phyloP scores from a whole-genome alignment of 2,329 filamentous ascomycete species.

The Aspergillus brasiliensis region DNA sequence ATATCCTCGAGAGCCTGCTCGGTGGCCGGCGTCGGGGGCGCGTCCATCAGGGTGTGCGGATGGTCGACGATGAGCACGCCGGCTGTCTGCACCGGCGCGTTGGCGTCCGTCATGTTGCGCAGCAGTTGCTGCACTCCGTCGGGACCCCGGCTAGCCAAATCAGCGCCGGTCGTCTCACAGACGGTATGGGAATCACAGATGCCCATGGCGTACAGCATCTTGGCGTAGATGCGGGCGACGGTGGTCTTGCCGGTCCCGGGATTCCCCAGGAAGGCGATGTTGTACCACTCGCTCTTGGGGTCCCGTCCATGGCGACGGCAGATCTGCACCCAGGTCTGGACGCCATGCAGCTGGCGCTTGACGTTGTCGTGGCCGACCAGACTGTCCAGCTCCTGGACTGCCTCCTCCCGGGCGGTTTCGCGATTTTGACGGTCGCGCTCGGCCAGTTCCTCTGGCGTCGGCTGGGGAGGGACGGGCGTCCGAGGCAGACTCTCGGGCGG shows the following conservation, averaged over 20 bases:
- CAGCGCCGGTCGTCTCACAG: slow-evolving; percentile 17
- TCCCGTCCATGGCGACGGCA: slow-evolving; percentile 24
- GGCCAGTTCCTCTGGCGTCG: slow-evolving; percentile 1
- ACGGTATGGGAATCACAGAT: slow-evolving; percentile 17
- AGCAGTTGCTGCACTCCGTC: slow-evolving; percentile 12
- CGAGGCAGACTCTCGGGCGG: neutral
- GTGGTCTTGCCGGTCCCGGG: slow-evolving; percentile 23
- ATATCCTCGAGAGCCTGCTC: slow-evolving; percentile 16
- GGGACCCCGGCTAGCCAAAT: slow-evolving; percentile 16
- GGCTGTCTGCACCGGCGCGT: slow-evolving; percentile 11
- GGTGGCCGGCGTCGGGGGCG: slow-evolving; percentile 1
- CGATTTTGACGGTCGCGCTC: slow-evolving; percentile 14
- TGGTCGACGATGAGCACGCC: slow-evolving; percentile 21
- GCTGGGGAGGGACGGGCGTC: neutral
- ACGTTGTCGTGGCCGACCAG: slow-evolving; percentile 22
- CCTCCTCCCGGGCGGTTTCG: slow-evolving; percentile 14
- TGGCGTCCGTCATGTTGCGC: slow-evolving; percentile 11
- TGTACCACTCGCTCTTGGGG: slow-evolving; percentile 24
- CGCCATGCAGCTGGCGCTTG: slow-evolving; percentile 22
- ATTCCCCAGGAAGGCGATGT: slow-evolving; percentile 23
- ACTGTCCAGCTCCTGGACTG: slow-evolving; percentile 15
- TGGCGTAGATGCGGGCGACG: slow-evolving; percentile 23
- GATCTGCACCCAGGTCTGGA: slow-evolving; percentile 24
- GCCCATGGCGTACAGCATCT: slow-evolving; percentile 22
- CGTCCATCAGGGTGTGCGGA: slow-evolving; percentile 10